These are phyloP conservation scores for Aurifilum marmelostoma DNA, from an alignment of 2,329 filamentous ascomycete genomes.

Conservation along the genomic window DNA sequence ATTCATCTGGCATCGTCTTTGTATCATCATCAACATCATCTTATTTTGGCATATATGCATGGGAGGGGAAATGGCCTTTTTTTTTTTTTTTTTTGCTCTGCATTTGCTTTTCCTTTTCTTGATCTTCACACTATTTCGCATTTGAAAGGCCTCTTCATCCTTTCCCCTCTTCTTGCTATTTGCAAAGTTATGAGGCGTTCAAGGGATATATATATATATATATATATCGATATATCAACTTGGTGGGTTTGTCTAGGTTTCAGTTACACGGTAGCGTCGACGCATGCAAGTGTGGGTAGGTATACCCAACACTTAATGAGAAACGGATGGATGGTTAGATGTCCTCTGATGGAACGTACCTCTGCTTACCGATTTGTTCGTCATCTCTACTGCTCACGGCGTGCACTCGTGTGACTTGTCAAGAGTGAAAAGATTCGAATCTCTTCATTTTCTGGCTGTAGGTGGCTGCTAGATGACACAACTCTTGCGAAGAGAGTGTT, in stretches of 20 bases:
- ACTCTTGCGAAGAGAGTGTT: neutral
- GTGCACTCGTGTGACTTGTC: neutral
- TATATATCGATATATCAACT: no score
- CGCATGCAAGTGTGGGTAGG: constrained; percentile 21
- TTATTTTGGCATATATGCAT: constrained; percentile 4
- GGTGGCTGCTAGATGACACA: neutral
- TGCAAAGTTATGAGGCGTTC: constrained; percentile 13
- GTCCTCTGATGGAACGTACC: neutral
- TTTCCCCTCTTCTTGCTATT: neutral
- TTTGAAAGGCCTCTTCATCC: neutral
- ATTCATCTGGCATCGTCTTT: constrained; percentile 17
- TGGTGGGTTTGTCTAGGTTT: neutral
- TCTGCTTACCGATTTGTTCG: neutral
- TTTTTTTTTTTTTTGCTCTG: neutral
- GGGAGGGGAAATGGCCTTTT: neutral
- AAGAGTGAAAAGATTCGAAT: neutral
- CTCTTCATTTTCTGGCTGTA: neutral
- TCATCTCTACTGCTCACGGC: neutral
- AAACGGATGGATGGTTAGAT: constrained; percentile 4
- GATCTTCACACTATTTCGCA: neutral
- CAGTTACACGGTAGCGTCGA: constrained; percentile 25
- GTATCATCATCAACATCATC: constrained; percentile 12
- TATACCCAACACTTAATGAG: constrained; percentile 13
- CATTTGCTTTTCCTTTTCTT: neutral
- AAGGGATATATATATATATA: constrained; percentile 10